phyloP scores from a whole-genome alignment of 768 basidiomycete species.

The Lentinula raphanica region DNA sequence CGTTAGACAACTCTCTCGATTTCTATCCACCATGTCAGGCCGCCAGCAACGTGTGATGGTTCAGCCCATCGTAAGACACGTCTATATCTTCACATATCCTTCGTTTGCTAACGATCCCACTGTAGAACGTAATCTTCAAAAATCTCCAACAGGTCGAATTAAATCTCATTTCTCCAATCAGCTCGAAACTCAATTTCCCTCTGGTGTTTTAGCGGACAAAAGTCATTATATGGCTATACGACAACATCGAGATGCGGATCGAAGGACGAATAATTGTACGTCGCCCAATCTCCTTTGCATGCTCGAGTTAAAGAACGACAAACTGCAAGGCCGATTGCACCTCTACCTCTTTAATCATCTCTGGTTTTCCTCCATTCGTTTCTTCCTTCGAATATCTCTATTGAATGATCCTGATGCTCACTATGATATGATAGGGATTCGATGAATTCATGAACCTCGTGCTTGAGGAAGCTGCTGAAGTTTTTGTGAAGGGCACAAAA shows the following conservation, averaged over 20 bases:
- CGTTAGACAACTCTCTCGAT: background rate
- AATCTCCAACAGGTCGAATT: conserved; percentile 75
- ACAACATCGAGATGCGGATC: conserved; percentile 94
- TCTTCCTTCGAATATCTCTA: too few relatives aligned
- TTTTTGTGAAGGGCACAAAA: conserved; percentile 86
- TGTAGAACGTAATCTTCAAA: conserved; percentile 96
- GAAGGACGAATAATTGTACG: conserved; percentile 94
- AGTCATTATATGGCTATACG: conserved; percentile 92
- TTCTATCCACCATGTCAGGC: conserved; percentile 65
- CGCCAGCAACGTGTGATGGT: conserved; percentile 98
- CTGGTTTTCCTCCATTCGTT: conserved; percentile 5
- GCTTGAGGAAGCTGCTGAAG: conserved; percentile 88
- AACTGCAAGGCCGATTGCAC: conserved; percentile 27
- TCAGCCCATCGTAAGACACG: conserved; percentile 87
- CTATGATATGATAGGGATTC: conserved; percentile 66
- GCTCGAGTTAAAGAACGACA: conserved; percentile 31
- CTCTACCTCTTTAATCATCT: conserved; percentile 7
- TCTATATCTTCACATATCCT: background rate
- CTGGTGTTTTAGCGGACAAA: conserved; percentile 57
- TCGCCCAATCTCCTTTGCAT: conserved; percentile 24
- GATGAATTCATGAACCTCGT: conserved; percentile 99
- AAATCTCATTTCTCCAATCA: conserved; percentile 6
- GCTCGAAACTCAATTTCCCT: conserved; percentile 10
- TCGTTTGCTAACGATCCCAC: conserved; percentile 5
- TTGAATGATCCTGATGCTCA: conserved; percentile 17